phyloP scores from a whole-genome alignment of 345 rosid species.

The Acer saccharum region DNA sequence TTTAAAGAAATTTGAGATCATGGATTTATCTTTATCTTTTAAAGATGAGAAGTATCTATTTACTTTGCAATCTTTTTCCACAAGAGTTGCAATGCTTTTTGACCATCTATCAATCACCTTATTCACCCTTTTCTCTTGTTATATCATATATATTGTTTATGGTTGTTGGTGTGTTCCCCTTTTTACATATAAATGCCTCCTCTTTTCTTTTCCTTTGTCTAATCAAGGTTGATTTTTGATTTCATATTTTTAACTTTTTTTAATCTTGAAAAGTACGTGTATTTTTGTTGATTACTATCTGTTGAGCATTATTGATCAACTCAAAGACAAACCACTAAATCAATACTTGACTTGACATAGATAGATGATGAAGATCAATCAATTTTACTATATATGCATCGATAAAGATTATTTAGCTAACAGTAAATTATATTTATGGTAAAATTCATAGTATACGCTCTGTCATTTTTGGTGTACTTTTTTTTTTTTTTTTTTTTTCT shows the following conservation, averaged over 20 bases:
- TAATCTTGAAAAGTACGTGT: conserved; percentile 10
- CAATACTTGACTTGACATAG: neutral
- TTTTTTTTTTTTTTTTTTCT: too few species aligned
- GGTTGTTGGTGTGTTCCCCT: conserved; percentile 28
- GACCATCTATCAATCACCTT: conserved; percentile 53
- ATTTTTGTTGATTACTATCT: conserved; percentile 27
- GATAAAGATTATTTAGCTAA: neutral
- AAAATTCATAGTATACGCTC: too few species aligned
- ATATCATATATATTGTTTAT: conserved; percentile 10
- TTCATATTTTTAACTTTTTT: conserved; percentile 25
- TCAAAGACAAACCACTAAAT: conserved; percentile 12
- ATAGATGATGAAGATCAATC: neutral
- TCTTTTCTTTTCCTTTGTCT: conserved; percentile 35
- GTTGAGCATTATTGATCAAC: conserved; percentile 19
- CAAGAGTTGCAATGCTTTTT: conserved; percentile 39
- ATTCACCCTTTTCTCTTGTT: conserved; percentile 22
- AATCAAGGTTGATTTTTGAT: conserved; percentile 30
- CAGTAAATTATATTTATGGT: too few species aligned
- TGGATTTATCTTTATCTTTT: conserved; percentile 17
- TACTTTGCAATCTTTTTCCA: conserved; percentile 36
- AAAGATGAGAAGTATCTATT: conserved; percentile 25
- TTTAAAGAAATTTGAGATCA: conserved; percentile 25
- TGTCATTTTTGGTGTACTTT: too few species aligned
- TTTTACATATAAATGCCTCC: conserved; percentile 16
- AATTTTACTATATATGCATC: neutral